phyloP scores from a whole-genome alignment of 2,329 filamentous ascomycete species.

The Davidsoniella neocaledoniae region DNA sequence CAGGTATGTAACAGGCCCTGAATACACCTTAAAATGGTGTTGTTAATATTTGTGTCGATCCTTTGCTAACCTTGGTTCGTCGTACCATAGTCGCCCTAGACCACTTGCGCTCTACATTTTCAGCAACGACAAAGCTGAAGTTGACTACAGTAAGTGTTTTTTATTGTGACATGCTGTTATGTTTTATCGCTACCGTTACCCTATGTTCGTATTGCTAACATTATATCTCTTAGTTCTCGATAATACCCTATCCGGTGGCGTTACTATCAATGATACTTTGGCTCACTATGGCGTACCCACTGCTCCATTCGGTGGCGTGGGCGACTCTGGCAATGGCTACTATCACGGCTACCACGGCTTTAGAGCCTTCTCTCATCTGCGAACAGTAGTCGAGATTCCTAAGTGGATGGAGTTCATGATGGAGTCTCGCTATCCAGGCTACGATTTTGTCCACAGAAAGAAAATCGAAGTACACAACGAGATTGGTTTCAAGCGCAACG shows the following conservation, averaged over 20 bases:
- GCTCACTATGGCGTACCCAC: constrained; percentile 26
- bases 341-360: constrained; percentile 34
- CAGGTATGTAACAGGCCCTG: neutral
- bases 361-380: constrained; percentile 25
- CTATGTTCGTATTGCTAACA: neutral
- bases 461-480: constrained; percentile 1
- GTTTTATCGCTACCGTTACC: neutral
- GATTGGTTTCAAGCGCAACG: constrained; percentile 1
- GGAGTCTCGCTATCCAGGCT: constrained; percentile 15
- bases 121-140: constrained; percentile 20
- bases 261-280: constrained; percentile 32
- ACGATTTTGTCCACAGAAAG: constrained; percentile 8
- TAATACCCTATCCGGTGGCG: constrained; percentile 30
- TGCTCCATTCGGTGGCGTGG: constrained; percentile 33
- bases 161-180: neutral
- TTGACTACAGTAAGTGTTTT: constrained; percentile 17
- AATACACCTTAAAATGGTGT: no score
- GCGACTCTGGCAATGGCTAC: constrained; percentile 29
- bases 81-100: constrained; percentile 16
- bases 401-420: constrained; percentile 18
- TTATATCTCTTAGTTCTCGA: constrained; percentile 16
- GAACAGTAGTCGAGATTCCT: constrained; percentile 22
- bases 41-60: no score
- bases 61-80: no score
- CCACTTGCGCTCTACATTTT: constrained; percentile 28